A percentile compares a stretch with the other conserved stretches of the same genome.
Conservation (phyloP, 331 rosid species). For the Pyracantha coccinea region DNA sequence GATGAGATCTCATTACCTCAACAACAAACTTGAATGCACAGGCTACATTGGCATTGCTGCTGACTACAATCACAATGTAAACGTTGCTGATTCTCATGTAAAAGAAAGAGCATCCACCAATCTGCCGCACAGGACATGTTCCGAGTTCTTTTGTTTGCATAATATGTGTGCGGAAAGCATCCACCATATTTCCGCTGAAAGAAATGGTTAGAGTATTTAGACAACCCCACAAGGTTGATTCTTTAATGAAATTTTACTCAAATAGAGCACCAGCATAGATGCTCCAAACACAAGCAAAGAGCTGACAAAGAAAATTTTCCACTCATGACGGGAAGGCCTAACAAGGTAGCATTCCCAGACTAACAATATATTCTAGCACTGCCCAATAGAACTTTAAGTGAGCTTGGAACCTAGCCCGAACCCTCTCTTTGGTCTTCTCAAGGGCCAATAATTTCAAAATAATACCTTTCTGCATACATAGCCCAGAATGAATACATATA, state of each 20-base stretch:
- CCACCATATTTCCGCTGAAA: slow-evolving; percentile 98
- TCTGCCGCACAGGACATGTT: slow-evolving; percentile 97
- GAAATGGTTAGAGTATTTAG: background rate
- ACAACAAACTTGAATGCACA: slow-evolving; percentile 98
- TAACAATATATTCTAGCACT: background rate
- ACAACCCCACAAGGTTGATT: background rate
- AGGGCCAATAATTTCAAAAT: background rate
- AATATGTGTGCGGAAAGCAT: slow-evolving; percentile 93
- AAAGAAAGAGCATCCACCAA: slow-evolving; percentile 95
- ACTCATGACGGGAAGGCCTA: background rate
- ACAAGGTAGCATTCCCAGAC: background rate
- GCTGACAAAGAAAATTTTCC: background rate
- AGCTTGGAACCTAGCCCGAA: no score
- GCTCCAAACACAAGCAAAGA: background rate
- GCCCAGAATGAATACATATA: background rate
- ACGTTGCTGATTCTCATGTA: slow-evolving; percentile 98
- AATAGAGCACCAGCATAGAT: background rate
- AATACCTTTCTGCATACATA: background rate
- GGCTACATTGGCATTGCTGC: slow-evolving; percentile 98
- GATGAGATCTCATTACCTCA: slow-evolving; percentile 50
- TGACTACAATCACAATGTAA: slow-evolving; percentile 94
- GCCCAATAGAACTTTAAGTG: background rate
- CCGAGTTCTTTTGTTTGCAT: slow-evolving; percentile 99
- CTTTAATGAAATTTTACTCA: background rate
- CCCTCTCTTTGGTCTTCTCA: background rate